phyloP scores from a whole-genome alignment of 2,329 filamentous ascomycete species.

The Neofusicoccum umdonicola region DNA sequence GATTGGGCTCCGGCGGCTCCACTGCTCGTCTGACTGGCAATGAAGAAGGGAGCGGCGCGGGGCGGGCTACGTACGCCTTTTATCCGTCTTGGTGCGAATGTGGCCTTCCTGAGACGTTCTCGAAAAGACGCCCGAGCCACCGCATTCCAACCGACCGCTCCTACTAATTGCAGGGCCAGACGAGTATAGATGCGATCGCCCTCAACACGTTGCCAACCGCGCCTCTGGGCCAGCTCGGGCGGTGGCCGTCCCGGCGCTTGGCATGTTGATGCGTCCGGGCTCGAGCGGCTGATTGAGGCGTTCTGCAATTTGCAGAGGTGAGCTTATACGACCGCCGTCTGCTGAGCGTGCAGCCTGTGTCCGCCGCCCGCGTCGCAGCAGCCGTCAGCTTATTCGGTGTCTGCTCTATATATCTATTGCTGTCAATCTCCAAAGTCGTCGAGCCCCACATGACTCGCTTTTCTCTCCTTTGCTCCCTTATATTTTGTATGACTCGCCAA shows the following conservation, averaged over 20 bases:
- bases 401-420: background rate
- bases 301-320: background rate
- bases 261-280: background rate
- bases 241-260: background rate
- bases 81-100: background rate
- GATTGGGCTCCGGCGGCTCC: background rate
- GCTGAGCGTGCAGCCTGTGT: background rate
- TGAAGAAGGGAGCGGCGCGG: background rate
- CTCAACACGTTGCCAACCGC: background rate
- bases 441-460: background rate
- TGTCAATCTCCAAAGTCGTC: background rate
- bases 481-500: slow-evolving; percentile 12
- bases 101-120: background rate
- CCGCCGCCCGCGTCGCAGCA: background rate
- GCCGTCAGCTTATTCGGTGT: background rate
- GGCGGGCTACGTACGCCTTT: background rate
- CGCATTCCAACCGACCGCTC: background rate
- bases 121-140: background rate
- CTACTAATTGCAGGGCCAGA: slow-evolving; percentile 3
- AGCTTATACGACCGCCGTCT: background rate
- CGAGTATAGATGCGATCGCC: background rate
- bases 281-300: background rate
- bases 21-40: background rate
- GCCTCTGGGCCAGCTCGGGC: background rate
- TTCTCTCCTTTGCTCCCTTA: background rate